Evolutionary conservation across 129 eudicot species (phyloP).

Genomic region (Lactuca sativa): DNA sequence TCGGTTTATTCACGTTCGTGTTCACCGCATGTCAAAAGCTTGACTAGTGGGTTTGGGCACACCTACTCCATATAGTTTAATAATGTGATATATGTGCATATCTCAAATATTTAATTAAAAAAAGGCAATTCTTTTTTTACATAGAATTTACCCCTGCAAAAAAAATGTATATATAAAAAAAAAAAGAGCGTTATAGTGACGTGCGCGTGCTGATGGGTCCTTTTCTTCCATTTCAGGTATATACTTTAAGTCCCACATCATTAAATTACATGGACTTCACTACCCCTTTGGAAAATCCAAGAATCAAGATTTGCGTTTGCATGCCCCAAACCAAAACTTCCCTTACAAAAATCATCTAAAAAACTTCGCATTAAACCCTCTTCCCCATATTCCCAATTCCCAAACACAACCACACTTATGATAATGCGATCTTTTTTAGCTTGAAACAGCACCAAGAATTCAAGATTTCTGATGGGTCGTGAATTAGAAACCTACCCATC

Average conservation of each 20-base stretch:
- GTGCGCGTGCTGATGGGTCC: neutral
- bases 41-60: too few relatives aligned
- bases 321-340: slow-evolving; percentile 7
- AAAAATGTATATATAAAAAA: neutral
- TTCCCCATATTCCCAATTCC: slow-evolving; percentile 6
- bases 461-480: slow-evolving; percentile 28
- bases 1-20: too few relatives aligned
- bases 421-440: slow-evolving; percentile 8
- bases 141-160: neutral
- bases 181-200: neutral
- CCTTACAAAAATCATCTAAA: neutral
- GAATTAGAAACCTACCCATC: slow-evolving; percentile 35
- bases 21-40: too few relatives aligned
- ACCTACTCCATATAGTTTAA: too few relatives aligned
- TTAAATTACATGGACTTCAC: slow-evolving; percentile 45
- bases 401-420: neutral
- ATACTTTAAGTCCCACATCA: slow-evolving; percentile 35
- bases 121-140: neutral
- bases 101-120: too few relatives aligned
- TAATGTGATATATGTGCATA: too few relatives aligned
- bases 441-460: slow-evolving; percentile 11
- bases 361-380: slow-evolving; percentile 22
- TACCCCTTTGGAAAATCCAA: slow-evolving; percentile 53
- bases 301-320: slow-evolving; percentile 37
- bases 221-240: slow-evolving; percentile 24